Evolutionary conservation across 192 early-diverging fungal genomes (phyloP).

Genomic region (Powellomyces hirtus): DNA sequence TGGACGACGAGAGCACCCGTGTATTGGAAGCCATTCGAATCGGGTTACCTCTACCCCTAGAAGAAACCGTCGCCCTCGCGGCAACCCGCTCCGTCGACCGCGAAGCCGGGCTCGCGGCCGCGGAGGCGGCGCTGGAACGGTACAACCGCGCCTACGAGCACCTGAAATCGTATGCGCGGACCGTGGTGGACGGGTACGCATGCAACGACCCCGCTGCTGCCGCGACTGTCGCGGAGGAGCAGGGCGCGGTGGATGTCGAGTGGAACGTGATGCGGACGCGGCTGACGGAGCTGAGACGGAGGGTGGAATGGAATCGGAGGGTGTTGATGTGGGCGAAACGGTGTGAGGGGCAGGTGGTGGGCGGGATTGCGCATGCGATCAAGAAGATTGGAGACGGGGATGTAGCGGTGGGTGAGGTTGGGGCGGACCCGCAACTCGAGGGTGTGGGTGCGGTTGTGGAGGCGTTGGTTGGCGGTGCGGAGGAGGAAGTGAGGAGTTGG

Average conservation of each 20-base stretch:
- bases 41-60: neutral
- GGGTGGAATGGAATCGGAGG: constrained; percentile 10
- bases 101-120: constrained; percentile 5
- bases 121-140: constrained; percentile 20
- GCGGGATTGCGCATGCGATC: neutral
- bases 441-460: neutral
- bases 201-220: neutral
- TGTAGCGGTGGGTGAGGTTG: neutral
- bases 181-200: constrained; percentile 5
- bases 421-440: neutral
- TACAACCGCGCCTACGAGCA: constrained; percentile 17
- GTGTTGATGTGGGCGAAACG: neutral
- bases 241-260: neutral
- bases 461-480: neutral
- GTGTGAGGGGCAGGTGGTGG: constrained; percentile 5
- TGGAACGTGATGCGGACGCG: constrained; percentile 4
- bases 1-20: neutral
- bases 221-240: neutral
- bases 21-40: neutral
- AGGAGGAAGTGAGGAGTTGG: neutral
- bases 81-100: neutral
- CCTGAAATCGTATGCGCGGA: neutral
- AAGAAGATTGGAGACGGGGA: neutral
- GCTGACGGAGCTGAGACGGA: neutral
- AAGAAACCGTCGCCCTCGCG: neutral